Evolutionary conservation across 108 stramenopile genomes (phyloP).

Genomic region (Cyclotella choctawhatcheeana): DNA sequence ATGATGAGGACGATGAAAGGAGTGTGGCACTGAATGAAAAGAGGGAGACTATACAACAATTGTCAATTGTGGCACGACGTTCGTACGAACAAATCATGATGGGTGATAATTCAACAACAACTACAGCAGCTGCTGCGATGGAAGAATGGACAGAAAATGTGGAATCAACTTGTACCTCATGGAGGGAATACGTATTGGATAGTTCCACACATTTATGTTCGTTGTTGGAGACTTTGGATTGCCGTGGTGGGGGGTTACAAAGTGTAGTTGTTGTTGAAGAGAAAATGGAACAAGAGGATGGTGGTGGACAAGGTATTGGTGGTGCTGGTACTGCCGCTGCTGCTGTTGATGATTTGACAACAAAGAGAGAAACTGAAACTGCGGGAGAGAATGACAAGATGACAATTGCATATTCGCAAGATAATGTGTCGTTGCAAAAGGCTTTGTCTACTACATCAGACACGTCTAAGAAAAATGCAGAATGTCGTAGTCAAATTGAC

Average conservation of each 20-base stretch:
- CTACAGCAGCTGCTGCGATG: too few species aligned
- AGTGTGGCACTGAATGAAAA: too few species aligned
- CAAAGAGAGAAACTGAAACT: too few species aligned
- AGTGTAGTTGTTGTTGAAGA: conserved; percentile 1
- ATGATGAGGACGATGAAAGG: background rate
- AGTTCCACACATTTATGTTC: conserved; percentile 10
- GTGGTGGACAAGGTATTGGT: background rate
- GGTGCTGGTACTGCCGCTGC: background rate
- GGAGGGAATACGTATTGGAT: conserved; percentile 20
- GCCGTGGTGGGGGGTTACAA: background rate
- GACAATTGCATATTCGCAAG: too few species aligned
- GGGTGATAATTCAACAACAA: too few species aligned
- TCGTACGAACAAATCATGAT: conserved; percentile 7
- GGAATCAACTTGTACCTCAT: background rate
- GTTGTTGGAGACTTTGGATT: background rate
- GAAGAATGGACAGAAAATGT: background rate
- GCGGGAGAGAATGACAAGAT: too few species aligned
- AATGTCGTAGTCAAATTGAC: too few species aligned
- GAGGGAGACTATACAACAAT: conserved; percentile 18
- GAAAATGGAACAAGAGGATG: background rate
- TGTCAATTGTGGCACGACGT: conserved; percentile 6
- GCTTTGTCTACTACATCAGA: too few species aligned
- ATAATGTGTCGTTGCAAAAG: too few species aligned
- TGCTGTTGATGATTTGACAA: too few species aligned
- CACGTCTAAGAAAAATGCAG: too few species aligned